A percentile compares a stretch with the other conserved stretches of the same genome.
phyloP scores from a whole-genome alignment of 1,284 basidiomycete genomes.

The Dichomitus squalens region DNA sequence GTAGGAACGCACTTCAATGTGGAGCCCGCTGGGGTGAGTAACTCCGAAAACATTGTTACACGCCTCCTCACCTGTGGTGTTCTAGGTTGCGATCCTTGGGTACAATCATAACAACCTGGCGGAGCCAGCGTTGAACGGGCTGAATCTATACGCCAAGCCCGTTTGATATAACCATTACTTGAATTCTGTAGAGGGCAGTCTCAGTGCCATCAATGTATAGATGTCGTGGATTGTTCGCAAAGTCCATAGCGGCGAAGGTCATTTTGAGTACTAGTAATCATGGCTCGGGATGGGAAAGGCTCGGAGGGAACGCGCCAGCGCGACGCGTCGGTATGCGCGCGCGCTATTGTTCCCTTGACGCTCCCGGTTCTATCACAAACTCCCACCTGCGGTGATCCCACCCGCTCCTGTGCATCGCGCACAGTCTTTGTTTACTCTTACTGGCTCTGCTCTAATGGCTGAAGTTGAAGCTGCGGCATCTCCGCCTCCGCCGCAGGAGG shows the following conservation, averaged over 20 bases:
- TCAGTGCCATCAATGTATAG: background rate
- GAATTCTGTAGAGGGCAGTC: background rate
- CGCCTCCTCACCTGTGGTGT: background rate
- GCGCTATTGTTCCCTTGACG: constrained; percentile 27
- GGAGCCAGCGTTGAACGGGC: constrained; percentile 74
- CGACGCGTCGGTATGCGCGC: constrained; percentile 25
- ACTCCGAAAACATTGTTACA: background rate
- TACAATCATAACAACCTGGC: constrained; percentile 79
- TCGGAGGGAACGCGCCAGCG: constrained; percentile 12
- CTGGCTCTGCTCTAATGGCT: constrained; percentile 44
- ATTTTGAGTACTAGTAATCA: background rate
- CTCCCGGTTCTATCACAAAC: constrained; percentile 22
- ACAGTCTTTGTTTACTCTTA: constrained; percentile 28
- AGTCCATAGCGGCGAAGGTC: background rate
- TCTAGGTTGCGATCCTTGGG: constrained; percentile 65
- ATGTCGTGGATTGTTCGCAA: background rate
- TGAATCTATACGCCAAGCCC: constrained; percentile 65
- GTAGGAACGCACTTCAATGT: constrained; percentile 79
- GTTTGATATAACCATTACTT: background rate
- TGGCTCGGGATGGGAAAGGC: constrained; percentile 9
- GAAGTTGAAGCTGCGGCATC: constrained; percentile 41
- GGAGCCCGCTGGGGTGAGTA: constrained; percentile 75
- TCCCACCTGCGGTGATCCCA: constrained; percentile 27
- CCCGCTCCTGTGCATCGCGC: constrained; percentile 24
- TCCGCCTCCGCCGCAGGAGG: constrained; percentile 27